Evolutionary conservation across 1,284 basidiomycete genomes (phyloP).

Genomic region (Xerocomus minutiporus): DNA sequence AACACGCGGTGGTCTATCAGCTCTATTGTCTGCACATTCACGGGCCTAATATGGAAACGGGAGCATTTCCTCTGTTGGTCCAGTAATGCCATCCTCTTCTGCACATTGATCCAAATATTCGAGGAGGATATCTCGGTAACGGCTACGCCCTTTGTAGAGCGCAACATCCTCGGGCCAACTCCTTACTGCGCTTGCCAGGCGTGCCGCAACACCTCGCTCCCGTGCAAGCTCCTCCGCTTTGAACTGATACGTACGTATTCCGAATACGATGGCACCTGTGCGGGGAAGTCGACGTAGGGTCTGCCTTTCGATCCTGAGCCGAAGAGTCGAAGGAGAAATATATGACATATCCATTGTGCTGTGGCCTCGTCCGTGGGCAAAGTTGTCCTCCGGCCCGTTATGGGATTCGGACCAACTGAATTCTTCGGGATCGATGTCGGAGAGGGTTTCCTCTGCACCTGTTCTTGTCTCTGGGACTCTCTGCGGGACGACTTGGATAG

Average conservation of each 20-base stretch:
- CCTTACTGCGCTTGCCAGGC: slow-evolving; percentile 63
- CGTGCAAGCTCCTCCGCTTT: slow-evolving; percentile 52
- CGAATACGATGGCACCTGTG: slow-evolving; percentile 72
- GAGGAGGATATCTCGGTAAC: slow-evolving; percentile 45
- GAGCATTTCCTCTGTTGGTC: slow-evolving; percentile 10
- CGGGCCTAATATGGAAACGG: slow-evolving; percentile 22
- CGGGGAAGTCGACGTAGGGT: slow-evolving; percentile 63
- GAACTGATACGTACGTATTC: slow-evolving; percentile 70
- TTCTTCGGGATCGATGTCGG: slow-evolving; percentile 55
- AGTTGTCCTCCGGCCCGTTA: slow-evolving; percentile 61
- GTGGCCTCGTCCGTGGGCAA: slow-evolving; percentile 35
- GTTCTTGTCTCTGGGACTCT: slow-evolving; percentile 9
- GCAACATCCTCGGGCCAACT: slow-evolving; percentile 69
- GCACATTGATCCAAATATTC: slow-evolving; percentile 47
- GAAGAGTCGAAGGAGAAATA: slow-evolving; percentile 45
- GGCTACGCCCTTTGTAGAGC: slow-evolving; percentile 54
- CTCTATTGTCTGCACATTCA: not conserved
- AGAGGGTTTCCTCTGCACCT: slow-evolving; percentile 28
- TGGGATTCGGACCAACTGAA: slow-evolving; percentile 63
- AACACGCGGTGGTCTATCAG: too few relatives aligned
- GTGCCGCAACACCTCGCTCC: slow-evolving; percentile 62
- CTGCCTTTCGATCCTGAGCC: slow-evolving; percentile 68
- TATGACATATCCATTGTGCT: slow-evolving; percentile 15
- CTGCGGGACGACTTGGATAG: slow-evolving; percentile 51
- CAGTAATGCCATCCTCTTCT: slow-evolving; percentile 23